Base-by-base conservation (phyloP, 371 early-diverging fungal species). In the Capillidium rhysosporum region DNA sequence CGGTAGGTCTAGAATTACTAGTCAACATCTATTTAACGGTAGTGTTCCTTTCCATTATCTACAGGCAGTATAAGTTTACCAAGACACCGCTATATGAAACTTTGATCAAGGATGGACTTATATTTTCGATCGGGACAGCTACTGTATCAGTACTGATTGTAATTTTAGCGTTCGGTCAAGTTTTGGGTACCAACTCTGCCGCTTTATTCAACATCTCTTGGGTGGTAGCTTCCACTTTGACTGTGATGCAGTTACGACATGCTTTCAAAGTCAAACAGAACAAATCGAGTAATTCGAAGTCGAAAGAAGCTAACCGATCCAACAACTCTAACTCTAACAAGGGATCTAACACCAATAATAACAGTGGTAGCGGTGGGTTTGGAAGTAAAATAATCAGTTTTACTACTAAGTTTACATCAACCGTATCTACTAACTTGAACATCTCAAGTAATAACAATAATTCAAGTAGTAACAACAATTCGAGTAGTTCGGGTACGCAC, bases 171-270 rank as follows among this genome's bases (percentile, higher is more conserved):
- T 39, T 56, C 8, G 40, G 14, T 30, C 28, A 47, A 24, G 49
- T 56, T 10, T 23, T 56, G 14, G 49, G 40, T 12, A n/a, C 16
- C 9, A 45, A 56, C 40, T 46, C 56, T 7, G 28, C 56, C 31
- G 48, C 30, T 18, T 28, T 56, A 16, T 56, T 56, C 51, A 56
- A 56, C 25, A 49, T 56, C 14, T 26, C 28, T 28, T 56, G 57
- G 57, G 57, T 38, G 4, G 46, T 56, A 14, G 51, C 57, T 8
- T 49, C 51, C 20, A 40, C 18, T 20, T 52, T 56, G n/a, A 56
- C 49, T 10, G 57, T 56, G 2, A 21, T 23, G 10, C 57, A 56
- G 23, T 39, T 56, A 18, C 16, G 52, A 24, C 34, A 34, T 34
- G 34, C 34, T 7, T 12, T 34, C 34, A 34, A 34, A 12, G 34